Base-by-base conservation (phyloP, 2,329 filamentous ascomycete genomes). In the Trichoderma koningiopsis region DNA sequence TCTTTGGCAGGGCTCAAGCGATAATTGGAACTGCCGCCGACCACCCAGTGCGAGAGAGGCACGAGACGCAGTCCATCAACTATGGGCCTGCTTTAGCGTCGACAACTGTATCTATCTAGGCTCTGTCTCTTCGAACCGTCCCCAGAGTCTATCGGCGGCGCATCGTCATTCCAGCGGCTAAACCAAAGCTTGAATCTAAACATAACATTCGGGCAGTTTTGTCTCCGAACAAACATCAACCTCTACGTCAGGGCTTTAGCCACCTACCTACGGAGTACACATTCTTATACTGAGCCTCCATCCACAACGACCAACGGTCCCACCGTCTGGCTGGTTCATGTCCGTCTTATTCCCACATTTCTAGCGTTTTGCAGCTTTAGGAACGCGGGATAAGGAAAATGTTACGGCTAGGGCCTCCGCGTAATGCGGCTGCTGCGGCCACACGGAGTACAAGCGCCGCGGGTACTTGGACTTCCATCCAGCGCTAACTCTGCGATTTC, bases 401-500 rank as follows among this genome's bases (percentile, higher is more conserved):
- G 63, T 47, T 58, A 66, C 62, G 62, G 56, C 47, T 10, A 22
- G 22, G 47, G 47, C 22, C 22, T 49, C n/a, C 47, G 47, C 47
- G 10, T 22, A 13, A n/a, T 63, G 49, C 61, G 61, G 61, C 47
- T 63, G 49, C n/a, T 63, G 61, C 61, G 61, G 61, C 31, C 31
- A 63, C 43, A 65, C 62, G 62, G 62, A 65, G 62, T 65, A 65
- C 62, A 33, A 40, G 24, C 35, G 35, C 49, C 62, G 62, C 35
- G n/a, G 33, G 62, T 55, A 63, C 61, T 35, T 19, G 43, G 16
- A 62, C 58, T 11, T 35, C n/a, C 19, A n/a, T 5, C 27, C 47
- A 49, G 22, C 47, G 47, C 47, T 24, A 49, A 49, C 47, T 49
- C n/a, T 35, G n/a, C 47, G 8, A 24, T 49, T 24, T 49, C 40